A percentile compares a stretch with the other conserved stretches of the same genome.
phyloP scores from a whole-genome alignment of 2,329 filamentous ascomycete genomes.

The Aurifilum marmelostoma region DNA sequence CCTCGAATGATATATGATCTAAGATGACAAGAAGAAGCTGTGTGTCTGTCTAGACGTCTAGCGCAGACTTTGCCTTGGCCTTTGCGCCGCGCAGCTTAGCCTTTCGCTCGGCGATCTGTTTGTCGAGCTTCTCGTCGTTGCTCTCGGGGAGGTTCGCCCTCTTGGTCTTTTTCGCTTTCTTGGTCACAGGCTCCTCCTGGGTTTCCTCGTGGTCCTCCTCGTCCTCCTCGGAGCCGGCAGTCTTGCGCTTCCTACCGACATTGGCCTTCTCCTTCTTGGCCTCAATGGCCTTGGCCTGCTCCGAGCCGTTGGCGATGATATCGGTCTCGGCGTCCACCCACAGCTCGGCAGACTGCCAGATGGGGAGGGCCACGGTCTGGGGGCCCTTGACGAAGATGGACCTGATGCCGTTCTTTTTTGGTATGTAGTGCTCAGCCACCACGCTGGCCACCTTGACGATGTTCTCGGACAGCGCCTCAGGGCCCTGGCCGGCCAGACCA shows the following conservation, averaged over 20 bases:
- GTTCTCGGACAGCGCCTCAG: slow-evolving; percentile 81
- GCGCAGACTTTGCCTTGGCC: slow-evolving; percentile 56
- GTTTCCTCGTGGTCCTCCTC: background rate
- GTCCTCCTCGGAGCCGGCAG: slow-evolving; percentile 40
- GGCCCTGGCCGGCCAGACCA: slow-evolving; percentile 72
- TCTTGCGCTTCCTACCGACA: slow-evolving; percentile 68
- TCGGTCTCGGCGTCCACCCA: slow-evolving; percentile 80
- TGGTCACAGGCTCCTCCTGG: slow-evolving; percentile 28
- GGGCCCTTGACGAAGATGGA: slow-evolving; percentile 89
- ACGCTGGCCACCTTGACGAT: slow-evolving; percentile 70
- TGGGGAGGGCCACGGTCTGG: slow-evolving; percentile 84
- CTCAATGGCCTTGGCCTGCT: slow-evolving; percentile 49
- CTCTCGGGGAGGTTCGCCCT: slow-evolving; percentile 41
- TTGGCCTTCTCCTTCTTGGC: slow-evolving; percentile 55
- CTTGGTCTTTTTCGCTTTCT: slow-evolving; percentile 36
- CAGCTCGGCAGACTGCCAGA: slow-evolving; percentile 91
- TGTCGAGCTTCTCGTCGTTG: slow-evolving; percentile 57
- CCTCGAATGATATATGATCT: slow-evolving; percentile 27
- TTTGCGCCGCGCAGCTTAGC: slow-evolving; percentile 62
- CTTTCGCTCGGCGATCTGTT: slow-evolving; percentile 64
- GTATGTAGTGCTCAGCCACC: slow-evolving; percentile 77
- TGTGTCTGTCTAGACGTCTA: slow-evolving; percentile 44
- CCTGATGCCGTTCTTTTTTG: slow-evolving; percentile 85
- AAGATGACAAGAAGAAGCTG: slow-evolving; percentile 16
- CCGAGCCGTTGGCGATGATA: slow-evolving; percentile 62